Base-by-base conservation (phyloP, 1,139 yeast species). In the Diutina neorugosa region DNA sequence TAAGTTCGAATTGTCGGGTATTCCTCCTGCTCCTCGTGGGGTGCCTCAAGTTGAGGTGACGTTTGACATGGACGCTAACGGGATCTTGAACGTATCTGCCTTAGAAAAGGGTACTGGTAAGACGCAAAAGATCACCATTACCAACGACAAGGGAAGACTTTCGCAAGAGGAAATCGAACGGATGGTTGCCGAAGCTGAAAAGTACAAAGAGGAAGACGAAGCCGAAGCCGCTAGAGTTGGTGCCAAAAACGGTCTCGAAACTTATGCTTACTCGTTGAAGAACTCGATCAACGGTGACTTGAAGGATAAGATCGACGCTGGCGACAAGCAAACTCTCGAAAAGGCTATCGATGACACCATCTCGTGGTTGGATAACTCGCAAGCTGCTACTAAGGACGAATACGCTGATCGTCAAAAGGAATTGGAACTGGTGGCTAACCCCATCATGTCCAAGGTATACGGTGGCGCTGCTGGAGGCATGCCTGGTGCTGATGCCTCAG, bases 131-230 rank as follows among this genome's bases (percentile, higher is more conserved):
- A 88, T 93, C 67, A 88, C 96, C 59, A 93, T 93, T 71, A 88
- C 93, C 65, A 93, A 93, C 70, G 98, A 93, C 72, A 90, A 91
- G 81, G 97, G 97, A 66, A 87, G 98, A 79, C 81, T 93, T 67
- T 79, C 96, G 57, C 86, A 86, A 74, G 96, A 88, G 58, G 96
- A 88, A 57, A 88, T 88, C 63, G 96, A 88, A 66, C 85, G 90
- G 74, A 89, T 88, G 96, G 95, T 88, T 63, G 89, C 84, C 70
- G 96, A 89, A 69, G 96, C 96, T 60, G 96, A 87, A 74, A 82
- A 86, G 73, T 89, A 76, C 66, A 95, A 96, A 61, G 85, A 84
- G 66, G 91, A 88, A 74, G 96, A 88, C 73, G 82, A 34, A 20
- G 44, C 44, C 23, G 44, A 48, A 20, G 51, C 42, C n/a, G 16